A percentile compares a stretch with the other conserved stretches of the same genome.
Evolutionary conservation across 371 early-diverging fungal genomes (phyloP).

Genomic region (Gilbertella persicaria): DNA sequence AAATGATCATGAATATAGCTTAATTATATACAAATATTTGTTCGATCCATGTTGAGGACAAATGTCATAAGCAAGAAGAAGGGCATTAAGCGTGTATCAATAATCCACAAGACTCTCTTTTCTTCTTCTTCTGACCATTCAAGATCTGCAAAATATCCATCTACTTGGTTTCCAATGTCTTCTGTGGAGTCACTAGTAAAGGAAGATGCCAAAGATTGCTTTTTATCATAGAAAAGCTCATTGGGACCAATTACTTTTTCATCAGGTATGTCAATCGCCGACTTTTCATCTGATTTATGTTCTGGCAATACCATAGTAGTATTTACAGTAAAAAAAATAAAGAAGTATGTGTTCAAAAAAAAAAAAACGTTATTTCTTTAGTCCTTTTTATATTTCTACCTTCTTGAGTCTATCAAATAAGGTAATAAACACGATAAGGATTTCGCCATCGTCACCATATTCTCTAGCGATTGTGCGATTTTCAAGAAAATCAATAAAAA

Average conservation of each 20-base stretch:
- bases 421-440: no score
- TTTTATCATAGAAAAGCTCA: neutral
- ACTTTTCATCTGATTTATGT: neutral
- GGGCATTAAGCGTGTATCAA: constrained; percentile 30
- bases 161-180: neutral
- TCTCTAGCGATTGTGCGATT: no score
- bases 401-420: no score
- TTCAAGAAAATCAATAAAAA: no score
- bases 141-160: constrained; percentile 12
- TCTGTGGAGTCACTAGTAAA: neutral
- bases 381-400: no score
- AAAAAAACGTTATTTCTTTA: no score
- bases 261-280: neutral
- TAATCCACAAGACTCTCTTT: constrained; percentile 13
- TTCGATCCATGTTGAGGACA: neutral
- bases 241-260: neutral
- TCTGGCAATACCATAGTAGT: no score
- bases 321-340: no score
- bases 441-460: no score
- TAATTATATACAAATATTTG: constrained; percentile 15
- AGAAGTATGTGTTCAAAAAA: no score
- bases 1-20: no score
- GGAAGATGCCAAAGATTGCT: neutral
- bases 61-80: constrained; percentile 28
- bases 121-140: constrained; percentile 41